Evolutionary conservation across 2,329 filamentous ascomycete species (phyloP).

Genomic region (Blastomyces gilchristii): DNA sequence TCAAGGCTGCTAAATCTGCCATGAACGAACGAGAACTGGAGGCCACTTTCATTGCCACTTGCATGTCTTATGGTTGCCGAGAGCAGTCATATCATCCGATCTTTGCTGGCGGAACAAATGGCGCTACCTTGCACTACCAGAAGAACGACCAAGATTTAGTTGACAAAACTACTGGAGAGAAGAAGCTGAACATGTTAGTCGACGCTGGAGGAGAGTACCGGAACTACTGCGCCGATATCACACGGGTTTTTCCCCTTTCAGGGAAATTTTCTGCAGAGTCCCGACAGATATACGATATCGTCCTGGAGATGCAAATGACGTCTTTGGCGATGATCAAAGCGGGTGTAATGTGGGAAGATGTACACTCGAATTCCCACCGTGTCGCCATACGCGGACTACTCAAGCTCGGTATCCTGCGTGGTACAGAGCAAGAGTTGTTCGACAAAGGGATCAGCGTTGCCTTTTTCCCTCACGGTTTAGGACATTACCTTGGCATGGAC

Average conservation of each 20-base stretch:
- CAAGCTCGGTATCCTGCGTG: constrained; percentile 59
- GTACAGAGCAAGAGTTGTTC: constrained; percentile 59
- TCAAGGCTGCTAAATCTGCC: constrained; percentile 52
- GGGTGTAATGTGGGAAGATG: constrained; percentile 58
- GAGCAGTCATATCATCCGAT: constrained; percentile 83
- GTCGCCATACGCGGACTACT: constrained; percentile 64
- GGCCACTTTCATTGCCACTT: constrained; percentile 62
- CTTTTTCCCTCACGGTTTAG: constrained; percentile 85
- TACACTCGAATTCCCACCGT: constrained; percentile 62
- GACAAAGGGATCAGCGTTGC: constrained; percentile 70
- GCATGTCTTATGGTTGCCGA: constrained; percentile 61
- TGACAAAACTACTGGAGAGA: constrained; percentile 33
- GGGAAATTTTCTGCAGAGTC: constrained; percentile 61
- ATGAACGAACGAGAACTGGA: constrained; percentile 75
- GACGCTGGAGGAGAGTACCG: constrained; percentile 81
- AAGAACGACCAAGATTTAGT: constrained; percentile 64
- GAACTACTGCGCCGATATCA: constrained; percentile 83
- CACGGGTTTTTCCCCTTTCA: constrained; percentile 70
- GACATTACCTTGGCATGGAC: constrained; percentile 86
- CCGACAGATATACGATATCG: constrained; percentile 63
- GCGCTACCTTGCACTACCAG: constrained; percentile 75
- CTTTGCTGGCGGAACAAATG: constrained; percentile 71
- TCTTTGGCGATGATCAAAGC: constrained; percentile 61
- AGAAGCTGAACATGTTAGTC: constrained; percentile 63
- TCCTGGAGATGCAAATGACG: constrained; percentile 68